Evolutionary conservation across 2,329 filamentous ascomycete species (phyloP), one percentile per base, ranked within the genome.

Genomic region (Colletotrichum sp.): DNA sequence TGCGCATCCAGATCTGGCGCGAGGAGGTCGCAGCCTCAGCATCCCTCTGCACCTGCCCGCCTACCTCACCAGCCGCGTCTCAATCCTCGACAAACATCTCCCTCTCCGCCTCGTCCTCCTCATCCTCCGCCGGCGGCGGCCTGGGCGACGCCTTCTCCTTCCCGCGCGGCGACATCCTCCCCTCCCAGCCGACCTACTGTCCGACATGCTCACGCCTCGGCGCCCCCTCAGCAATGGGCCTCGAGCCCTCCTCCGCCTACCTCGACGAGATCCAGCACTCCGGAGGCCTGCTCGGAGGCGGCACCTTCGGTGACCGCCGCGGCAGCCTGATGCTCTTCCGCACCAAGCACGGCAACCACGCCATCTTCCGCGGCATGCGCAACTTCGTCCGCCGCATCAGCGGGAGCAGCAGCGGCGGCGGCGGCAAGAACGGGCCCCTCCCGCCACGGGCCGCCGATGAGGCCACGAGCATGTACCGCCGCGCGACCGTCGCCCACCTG

Each of bases 1-100:
- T 75, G 30, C 85, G 86, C 81, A 89, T 91, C 78, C 82, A 87
- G 75, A 84, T 88, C 75, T 91, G 89, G 89, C 87, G 87, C 71
- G 82, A 82, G 69, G 89, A 91, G 82, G 88, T 91, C 64, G 83
- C 83, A 44, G 80, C 82, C 27, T 82, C 84, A 64, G 81, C 80
- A 44, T 80, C 81, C 25, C 81, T 82, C 16, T 86, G 85, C 79
- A 79, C 78, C 67, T 84, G 83, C 71, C 81, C 82, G 7, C 79
- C 78, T 27, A 82, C 81, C 62, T 80, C 83, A 15, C 79, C 81
- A n/a, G 68, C 80, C 11, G 77, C 82, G 55, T 79, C 82, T 19
- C 82, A 72, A 34, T 76, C 74, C 27, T 76, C 74, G 13, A 76
- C 74, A 65, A 76, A 76, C 59, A 76, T 76, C 22, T 76, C 74